These are phyloP conservation scores for Hypoxylon fragiforme DNA, from an alignment of 495 filamentous ascomycete species.

Conservation along the genomic window DNA sequence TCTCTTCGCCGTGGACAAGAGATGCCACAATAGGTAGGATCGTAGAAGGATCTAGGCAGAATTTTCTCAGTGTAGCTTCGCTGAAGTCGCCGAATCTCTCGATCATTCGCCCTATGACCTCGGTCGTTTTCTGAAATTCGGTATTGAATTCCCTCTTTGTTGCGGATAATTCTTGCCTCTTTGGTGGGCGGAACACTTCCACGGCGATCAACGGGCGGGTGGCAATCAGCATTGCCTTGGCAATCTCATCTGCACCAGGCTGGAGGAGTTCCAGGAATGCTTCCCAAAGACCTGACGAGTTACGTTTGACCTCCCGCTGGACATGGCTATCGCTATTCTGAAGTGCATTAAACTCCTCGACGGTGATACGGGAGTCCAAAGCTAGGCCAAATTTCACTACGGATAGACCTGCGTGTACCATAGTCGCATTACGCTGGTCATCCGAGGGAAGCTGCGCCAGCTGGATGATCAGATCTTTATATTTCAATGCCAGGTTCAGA, in stretches of 20 bases:
- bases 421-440: conserved; percentile 44
- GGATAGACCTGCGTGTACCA: conserved; percentile 55
- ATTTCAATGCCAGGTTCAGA: conserved; percentile 52
- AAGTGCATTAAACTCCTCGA: conserved; percentile 70
- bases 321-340: conserved; percentile 56
- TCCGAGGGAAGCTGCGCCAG: conserved; percentile 43
- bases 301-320: conserved; percentile 67
- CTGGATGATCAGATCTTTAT: conserved; percentile 49
- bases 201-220: conserved; percentile 68
- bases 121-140: conserved; percentile 68
- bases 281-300: conserved; percentile 75
- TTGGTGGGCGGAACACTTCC: conserved; percentile 65
- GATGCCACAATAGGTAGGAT: conserved; percentile 67
- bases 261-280: conserved; percentile 69
- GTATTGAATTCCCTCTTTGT: conserved; percentile 68
- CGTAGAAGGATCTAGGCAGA: conserved; percentile 66
- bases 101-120: conserved; percentile 70
- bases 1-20: conserved; percentile 67
- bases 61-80: conserved; percentile 60
- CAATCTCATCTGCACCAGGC: conserved; percentile 64
- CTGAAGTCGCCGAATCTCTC: conserved; percentile 76
- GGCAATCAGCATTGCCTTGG: conserved; percentile 70
- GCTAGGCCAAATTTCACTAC: conserved; percentile 72
- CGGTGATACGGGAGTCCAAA: conserved; percentile 74
- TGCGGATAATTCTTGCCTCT: conserved; percentile 55